phyloP scores from a whole-genome alignment of 306 rosid species.

The Begonia fuchsioides region DNA sequence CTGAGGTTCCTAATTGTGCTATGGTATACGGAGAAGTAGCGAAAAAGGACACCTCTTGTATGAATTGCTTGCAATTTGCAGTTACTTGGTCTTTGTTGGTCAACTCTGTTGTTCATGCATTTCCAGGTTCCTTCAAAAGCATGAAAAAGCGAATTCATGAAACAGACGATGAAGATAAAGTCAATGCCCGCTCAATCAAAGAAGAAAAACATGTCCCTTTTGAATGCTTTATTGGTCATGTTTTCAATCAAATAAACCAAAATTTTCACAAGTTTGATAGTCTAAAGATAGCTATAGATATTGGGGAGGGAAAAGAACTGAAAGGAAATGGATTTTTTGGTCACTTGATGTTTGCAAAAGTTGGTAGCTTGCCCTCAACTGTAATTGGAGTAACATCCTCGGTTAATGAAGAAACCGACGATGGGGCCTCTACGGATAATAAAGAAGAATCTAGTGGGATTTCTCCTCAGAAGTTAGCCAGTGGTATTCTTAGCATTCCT shows the following conservation, averaged over 20 bases:
- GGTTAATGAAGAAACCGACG: constrained; percentile 35
- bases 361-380: constrained; percentile 72
- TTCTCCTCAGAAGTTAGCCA: constrained; percentile 70
- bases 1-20: constrained; percentile 14
- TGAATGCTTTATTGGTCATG: constrained; percentile 67
- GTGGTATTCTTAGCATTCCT: constrained; percentile 70
- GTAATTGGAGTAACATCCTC: constrained; percentile 51
- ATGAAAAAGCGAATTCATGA: constrained; percentile 58
- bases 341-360: constrained; percentile 79
- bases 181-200: constrained; percentile 35
- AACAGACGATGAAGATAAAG: constrained; percentile 33
- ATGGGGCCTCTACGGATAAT: constrained; percentile 22
- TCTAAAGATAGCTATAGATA: constrained; percentile 32
- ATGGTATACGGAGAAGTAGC: constrained; percentile 21
- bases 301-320: constrained; percentile 60
- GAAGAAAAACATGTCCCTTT: constrained; percentile 44
- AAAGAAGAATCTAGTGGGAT: constrained; percentile 47
- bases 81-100: constrained; percentile 64
- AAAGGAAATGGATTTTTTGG: constrained; percentile 70
- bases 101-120: constrained; percentile 55
- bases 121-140: constrained; percentile 69
- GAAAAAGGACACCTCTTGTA: constrained; percentile 52
- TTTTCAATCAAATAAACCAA: constrained; percentile 53
- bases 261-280: constrained; percentile 45
- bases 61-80: constrained; percentile 73